Evolutionary conservation across 345 rosid species (phyloP), one percentile per base, ranked within the genome.

Genomic region (Dipteronia sinensis): DNA sequence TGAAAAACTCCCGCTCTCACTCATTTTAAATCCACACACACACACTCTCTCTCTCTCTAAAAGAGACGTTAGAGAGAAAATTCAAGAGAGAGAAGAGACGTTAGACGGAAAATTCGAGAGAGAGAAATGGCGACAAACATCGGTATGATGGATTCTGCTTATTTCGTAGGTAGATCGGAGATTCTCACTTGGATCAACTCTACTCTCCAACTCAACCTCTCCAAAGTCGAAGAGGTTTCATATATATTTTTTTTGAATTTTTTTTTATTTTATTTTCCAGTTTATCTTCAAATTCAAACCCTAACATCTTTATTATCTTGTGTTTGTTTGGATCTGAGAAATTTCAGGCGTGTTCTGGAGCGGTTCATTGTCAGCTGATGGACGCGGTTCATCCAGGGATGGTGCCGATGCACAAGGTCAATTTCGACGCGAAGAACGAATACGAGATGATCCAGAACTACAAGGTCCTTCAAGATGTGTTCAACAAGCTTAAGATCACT

Each of bases 341-440:
- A 56, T 65, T 55, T 77, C n/a, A 97, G 98, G 99, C 96, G 7
- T 89, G 98, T 75, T 84, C 97, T 4, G 98, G 98, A 0, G 97
- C 99, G 4, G 95, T 97, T 63, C 98, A 94, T 16, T 97, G 98
- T 65, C 95, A 97, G 90, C 87, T 97, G 1, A 89, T 97, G 99
- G 98, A 93, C 79, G 86, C 93, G 38, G 90, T 83, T 12, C 99
- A 93, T 80, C 98, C 96, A 3, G 98, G 98, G 73, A 85, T 85
- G 75, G 99, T 94, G 63, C 96, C 98, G 80, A 94, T 94, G 96
- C 99, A 94, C 85, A 97, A 97, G 86, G 99, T 97, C 83, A 97
- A 94, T 64, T 97, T 89, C 67, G 98, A 97, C 53, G 97, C 98
- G 4, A 97, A 94, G 86, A 94, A 79, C 69, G 99, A 97, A 85